phyloP scores from a whole-genome alignment of 176 grass and related monocot genomes.

The barley (Hordeum vulgare) region DNA sequence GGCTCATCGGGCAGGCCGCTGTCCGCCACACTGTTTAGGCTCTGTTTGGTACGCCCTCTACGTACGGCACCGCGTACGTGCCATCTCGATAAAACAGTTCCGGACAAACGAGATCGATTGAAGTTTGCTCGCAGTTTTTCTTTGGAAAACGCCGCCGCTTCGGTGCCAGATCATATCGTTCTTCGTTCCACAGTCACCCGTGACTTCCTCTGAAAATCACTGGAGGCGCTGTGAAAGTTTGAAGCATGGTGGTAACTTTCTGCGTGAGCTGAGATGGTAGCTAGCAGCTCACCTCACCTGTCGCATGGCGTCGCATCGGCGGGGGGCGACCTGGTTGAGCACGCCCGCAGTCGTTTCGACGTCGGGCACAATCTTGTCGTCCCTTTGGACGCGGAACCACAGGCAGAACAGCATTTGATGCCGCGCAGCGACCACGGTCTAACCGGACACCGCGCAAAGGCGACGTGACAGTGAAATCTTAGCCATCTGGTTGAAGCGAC shows the following conservation, averaged over 20 bases:
- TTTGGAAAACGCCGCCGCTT: neutral
- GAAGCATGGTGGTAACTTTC: no score
- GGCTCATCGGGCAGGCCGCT: neutral
- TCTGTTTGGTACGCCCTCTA: neutral
- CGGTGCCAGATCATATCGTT: neutral
- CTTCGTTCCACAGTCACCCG: neutral
- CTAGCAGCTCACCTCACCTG: no score
- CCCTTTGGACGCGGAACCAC: neutral
- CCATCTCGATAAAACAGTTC: neutral
- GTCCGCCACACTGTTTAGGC: neutral
- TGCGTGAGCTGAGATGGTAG: neutral
- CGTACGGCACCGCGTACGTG: slow-evolving; percentile 24
- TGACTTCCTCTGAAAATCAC: no score
- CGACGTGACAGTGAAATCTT: slow-evolving; percentile 13
- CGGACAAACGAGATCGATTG: neutral
- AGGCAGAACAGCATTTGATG: neutral
- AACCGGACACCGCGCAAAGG: neutral
- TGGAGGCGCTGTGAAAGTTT: neutral
- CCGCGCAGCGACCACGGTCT: neutral
- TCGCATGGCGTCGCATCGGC: neutral
- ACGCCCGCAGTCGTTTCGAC: neutral
- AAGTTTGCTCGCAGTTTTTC: neutral
- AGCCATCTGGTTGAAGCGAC: neutral
- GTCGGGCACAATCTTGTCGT: neutral
- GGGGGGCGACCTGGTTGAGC: neutral